Evolutionary conservation across 2,329 filamentous ascomycete species (phyloP), one percentile per base, ranked within the genome.

Genomic region (Xylariaceae sp.): DNA sequence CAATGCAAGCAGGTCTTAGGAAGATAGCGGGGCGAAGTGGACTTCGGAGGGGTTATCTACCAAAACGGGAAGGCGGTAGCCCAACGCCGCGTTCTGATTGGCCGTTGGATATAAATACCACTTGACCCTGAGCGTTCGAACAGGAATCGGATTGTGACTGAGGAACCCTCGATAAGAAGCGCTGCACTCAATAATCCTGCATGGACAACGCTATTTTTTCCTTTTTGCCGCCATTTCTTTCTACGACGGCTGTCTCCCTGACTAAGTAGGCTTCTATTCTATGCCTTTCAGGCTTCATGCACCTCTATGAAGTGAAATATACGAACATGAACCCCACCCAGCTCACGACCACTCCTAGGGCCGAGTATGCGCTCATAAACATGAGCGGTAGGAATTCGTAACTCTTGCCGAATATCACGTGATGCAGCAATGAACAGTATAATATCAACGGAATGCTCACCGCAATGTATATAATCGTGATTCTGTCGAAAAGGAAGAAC

Each of bases 261-360:
- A n/a, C n/a, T n/a, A n/a, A n/a, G n/a, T n/a, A n/a, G n/a, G n/a
- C n/a, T n/a, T n/a, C n/a, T n/a, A n/a, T n/a, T n/a, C n/a, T n/a
- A n/a, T n/a, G 26, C 26, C 26, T 26, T 26, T 26, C 26, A 43
- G 5, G 30, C n/a, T 30, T 34, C n/a, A 29, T 39, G 6, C 16
- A 26, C 26, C 18, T 18, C 55, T 70, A 81, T 32, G 78, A 79
- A 6, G 79, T 77, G 65, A 96, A 92, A 72, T 92, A 97, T 47
- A 97, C 91, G 30, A 95, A 88, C 75, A 92, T 83, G 69, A 96
- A 96, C 9, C 94, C 92, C 39, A 96, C 66, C 92, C 92, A 97
- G 72, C 94, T 97, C 2, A 90, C 91, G 16, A 96, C 84, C 0
- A 97, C 92, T n/a, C 94, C 94, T 54, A 97, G 77, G 4, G 94